Evolutionary conservation across 2,329 filamentous ascomycete genomes (phyloP).

Genomic region (Escovopsis sp.): DNA sequence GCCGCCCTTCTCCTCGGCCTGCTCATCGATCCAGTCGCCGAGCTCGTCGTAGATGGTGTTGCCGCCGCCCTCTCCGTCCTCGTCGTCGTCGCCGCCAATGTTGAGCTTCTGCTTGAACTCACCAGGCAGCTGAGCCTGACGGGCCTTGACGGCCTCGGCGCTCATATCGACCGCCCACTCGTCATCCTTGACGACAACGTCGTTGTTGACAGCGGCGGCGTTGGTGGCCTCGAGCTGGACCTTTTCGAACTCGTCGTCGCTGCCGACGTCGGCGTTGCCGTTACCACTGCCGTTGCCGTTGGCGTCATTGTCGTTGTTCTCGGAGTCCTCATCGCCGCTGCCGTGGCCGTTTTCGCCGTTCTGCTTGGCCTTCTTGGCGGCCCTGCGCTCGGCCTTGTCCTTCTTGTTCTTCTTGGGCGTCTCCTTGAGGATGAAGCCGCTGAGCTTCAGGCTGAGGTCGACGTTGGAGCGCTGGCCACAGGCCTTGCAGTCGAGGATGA

Average conservation of each 20-base stretch:
- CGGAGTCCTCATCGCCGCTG: slow-evolving; percentile 39
- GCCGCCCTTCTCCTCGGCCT: slow-evolving; percentile 56
- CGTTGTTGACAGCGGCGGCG: slow-evolving; percentile 29
- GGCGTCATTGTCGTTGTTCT: slow-evolving; percentile 34
- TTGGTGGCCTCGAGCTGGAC: slow-evolving; percentile 53
- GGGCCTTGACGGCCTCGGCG: slow-evolving; percentile 85
- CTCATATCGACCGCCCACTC: slow-evolving; percentile 97
- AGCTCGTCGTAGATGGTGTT: slow-evolving; percentile 77
- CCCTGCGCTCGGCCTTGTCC: slow-evolving; percentile 86
- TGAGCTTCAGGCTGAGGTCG: slow-evolving; percentile 87
- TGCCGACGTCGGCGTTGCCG: slow-evolving; percentile 52
- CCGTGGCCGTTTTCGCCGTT: slow-evolving; percentile 46
- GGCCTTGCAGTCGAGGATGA: slow-evolving; percentile 94
- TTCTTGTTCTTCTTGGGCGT: slow-evolving; percentile 90
- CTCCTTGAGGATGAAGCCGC: slow-evolving; percentile 94
- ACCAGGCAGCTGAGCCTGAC: slow-evolving; percentile 80
- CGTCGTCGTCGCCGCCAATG: slow-evolving; percentile 60
- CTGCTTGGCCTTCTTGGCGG: slow-evolving; percentile 80
- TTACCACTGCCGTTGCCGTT: slow-evolving; percentile 41
- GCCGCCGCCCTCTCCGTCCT: slow-evolving; percentile 61
- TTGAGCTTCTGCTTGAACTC: slow-evolving; percentile 89
- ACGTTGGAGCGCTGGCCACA: slow-evolving; percentile 89
- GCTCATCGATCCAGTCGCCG: slow-evolving; percentile 76
- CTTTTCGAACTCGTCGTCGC: slow-evolving; percentile 84
- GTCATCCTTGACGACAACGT: slow-evolving; percentile 61